phyloP scores from a whole-genome alignment of 768 basidiomycete species.

The Porphyrellus cyaneotinctus region DNA sequence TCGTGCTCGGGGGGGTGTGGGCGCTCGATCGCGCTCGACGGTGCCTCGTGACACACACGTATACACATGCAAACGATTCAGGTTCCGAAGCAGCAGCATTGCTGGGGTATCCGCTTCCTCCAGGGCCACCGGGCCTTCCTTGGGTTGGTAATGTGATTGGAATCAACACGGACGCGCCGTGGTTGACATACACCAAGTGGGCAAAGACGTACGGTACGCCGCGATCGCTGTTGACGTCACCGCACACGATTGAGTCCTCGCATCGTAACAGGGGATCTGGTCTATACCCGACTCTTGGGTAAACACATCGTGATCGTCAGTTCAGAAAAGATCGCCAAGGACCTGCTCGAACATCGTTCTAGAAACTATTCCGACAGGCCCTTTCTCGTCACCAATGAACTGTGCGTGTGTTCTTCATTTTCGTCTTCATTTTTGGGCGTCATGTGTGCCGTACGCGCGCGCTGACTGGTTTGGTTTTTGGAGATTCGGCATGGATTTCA shows the following conservation, averaged over 20 bases:
- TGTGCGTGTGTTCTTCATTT: constrained; percentile 8
- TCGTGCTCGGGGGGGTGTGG: neutral
- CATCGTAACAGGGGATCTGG: constrained; percentile 34
- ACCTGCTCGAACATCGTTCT: constrained; percentile 45
- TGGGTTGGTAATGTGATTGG: constrained; percentile 37
- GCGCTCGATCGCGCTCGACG: neutral
- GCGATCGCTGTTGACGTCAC: neutral
- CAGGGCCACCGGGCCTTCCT: constrained; percentile 35
- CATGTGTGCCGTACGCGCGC: neutral
- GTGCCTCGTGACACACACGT: neutral
- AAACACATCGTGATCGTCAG: constrained; percentile 44
- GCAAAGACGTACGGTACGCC: constrained; percentile 29
- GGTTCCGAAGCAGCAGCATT: neutral
- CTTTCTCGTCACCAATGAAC: constrained; percentile 8
- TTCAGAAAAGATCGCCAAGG: constrained; percentile 37
- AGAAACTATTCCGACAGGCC: constrained; percentile 51
- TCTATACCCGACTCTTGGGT: constrained; percentile 45
- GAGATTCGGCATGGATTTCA: constrained; percentile 15
- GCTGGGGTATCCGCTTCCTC: constrained; percentile 21
- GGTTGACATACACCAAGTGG: constrained; percentile 38
- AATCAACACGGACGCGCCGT: constrained; percentile 30
- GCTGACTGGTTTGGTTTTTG: neutral
- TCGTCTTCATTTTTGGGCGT: no score
- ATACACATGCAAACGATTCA: neutral
- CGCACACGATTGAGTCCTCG: neutral